phyloP scores from a whole-genome alignment of 179 eudicot species.

The Patellifolia procumbens region DNA sequence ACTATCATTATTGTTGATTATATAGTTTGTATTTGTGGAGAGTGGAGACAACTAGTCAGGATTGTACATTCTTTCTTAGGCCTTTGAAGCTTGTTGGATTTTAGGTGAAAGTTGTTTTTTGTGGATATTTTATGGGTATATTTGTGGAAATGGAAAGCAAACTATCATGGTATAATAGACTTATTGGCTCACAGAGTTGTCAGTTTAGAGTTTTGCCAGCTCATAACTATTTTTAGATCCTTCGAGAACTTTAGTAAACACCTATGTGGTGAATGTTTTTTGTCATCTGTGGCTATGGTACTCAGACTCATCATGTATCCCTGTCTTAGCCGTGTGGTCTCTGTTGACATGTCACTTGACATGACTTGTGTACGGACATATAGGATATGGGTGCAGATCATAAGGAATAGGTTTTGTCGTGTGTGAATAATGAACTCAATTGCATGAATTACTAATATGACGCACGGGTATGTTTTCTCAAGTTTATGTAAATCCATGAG shows the following conservation, averaged over 20 bases:
- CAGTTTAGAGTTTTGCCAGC: too few species aligned
- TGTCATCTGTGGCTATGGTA: background rate
- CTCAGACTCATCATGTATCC: too few species aligned
- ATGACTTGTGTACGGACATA: background rate
- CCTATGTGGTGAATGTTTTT: background rate
- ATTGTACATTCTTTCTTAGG: background rate
- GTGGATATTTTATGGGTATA: too few species aligned
- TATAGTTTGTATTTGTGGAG: background rate
- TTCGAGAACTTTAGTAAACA: background rate
- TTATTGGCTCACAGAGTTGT: background rate
- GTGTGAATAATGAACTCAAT: background rate
- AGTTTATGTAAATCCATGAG: conserved; percentile 8
- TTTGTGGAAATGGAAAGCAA: background rate
- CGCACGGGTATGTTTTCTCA: conserved; percentile 4
- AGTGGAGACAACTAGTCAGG: background rate
- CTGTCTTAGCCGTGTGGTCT: too few species aligned
- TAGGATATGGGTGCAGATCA: background rate
- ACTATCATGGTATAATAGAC: background rate
- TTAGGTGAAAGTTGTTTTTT: background rate
- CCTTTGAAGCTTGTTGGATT: background rate
- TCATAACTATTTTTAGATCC: background rate
- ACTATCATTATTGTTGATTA: background rate
- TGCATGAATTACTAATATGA: background rate
- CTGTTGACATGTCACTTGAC: background rate
- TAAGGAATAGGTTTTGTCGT: background rate